phyloP scores from a whole-genome alignment of 768 basidiomycete species.

The Rhizopogon vulgaris region DNA sequence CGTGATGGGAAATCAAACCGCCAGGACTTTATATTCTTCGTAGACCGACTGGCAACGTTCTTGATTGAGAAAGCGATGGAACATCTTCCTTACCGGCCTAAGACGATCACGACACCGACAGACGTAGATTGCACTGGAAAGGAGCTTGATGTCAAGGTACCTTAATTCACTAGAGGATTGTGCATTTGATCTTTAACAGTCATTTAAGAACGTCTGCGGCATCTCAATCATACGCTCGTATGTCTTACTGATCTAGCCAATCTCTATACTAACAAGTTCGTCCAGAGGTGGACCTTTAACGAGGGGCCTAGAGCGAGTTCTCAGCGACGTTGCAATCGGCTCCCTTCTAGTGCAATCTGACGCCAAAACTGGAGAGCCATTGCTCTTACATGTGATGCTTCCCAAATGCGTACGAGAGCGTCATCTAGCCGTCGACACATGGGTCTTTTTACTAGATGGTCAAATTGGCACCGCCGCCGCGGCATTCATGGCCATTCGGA shows the following conservation, averaged over 20 bases:
- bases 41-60: conserved; percentile 78
- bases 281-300: conserved; percentile 83
- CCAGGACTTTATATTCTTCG: conserved; percentile 92
- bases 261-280: conserved; percentile 4
- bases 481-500: conserved; percentile 91
- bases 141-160: conserved; percentile 54
- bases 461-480: conserved; percentile 95
- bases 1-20: conserved; percentile 63
- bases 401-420: conserved; percentile 67
- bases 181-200: background rate
- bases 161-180: background rate
- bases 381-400: conserved; percentile 77
- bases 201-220: conserved; percentile 67
- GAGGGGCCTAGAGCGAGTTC: conserved; percentile 82
- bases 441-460: conserved; percentile 86
- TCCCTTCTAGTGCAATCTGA: conserved; percentile 91
- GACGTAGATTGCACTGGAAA: conserved; percentile 53
- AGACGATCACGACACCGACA: conserved; percentile 63
- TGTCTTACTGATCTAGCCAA: conserved; percentile 21
- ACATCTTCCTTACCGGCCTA: conserved; percentile 64
- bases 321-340: conserved; percentile 81
- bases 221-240: conserved; percentile 86
- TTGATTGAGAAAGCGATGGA: conserved; percentile 82
- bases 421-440: conserved; percentile 57
- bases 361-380: conserved; percentile 75